Conservation (phyloP, 805 yeast genomes). For the Pichia nanzhaoensis region DNA sequence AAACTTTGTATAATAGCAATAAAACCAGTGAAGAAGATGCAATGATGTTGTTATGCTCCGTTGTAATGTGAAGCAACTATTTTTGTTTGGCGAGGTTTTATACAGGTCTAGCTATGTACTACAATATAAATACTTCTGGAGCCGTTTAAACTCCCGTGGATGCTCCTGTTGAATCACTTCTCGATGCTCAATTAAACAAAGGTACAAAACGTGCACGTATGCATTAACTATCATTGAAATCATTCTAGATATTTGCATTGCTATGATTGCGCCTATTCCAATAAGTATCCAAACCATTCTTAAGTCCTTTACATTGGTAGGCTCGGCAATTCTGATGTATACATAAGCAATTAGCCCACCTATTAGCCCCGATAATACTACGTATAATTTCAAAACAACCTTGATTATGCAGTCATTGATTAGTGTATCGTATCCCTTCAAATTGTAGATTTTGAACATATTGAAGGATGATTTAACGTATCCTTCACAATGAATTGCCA, state of each 20-base stretch:
- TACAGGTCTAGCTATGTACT: too few species aligned
- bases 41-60: too few species aligned
- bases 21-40: too few species aligned
- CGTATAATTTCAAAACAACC: constrained; percentile 65
- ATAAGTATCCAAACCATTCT: constrained; percentile 37
- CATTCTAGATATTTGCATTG: constrained; percentile 66
- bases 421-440: constrained; percentile 76
- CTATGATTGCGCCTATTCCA: constrained; percentile 42
- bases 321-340: constrained; percentile 61
- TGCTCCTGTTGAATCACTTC: constrained; percentile 67
- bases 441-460: constrained; percentile 65
- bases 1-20: too few species aligned
- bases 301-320: constrained; percentile 56
- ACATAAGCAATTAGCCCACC: constrained; percentile 48
- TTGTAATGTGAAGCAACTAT: too few species aligned
- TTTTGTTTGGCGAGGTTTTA: too few species aligned
- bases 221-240: constrained; percentile 66
- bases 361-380: constrained; percentile 53
- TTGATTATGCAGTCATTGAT: constrained; percentile 78
- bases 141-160: constrained; percentile 35
- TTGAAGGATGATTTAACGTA: constrained; percentile 71
- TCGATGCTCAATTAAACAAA: constrained; percentile 78
- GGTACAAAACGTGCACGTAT: constrained; percentile 76
- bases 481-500: constrained; percentile 77
- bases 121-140: not conserved